These are phyloP conservation scores for Picea abies DNA, from an alignment of 83 land plant species.

Conservation along the genomic window DNA sequence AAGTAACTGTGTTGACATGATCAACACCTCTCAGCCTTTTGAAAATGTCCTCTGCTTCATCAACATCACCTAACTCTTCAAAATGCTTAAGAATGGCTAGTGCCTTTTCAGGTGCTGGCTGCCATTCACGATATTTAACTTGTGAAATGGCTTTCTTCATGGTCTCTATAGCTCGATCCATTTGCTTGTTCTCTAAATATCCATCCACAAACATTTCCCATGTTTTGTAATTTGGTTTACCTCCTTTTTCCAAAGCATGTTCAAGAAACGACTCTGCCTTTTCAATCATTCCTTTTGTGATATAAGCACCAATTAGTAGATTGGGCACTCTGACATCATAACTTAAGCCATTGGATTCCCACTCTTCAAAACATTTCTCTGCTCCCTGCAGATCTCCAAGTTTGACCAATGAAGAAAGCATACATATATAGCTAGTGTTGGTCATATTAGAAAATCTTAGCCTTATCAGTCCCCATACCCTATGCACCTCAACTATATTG, in stretches of 20 bases:
- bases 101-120: constrained; percentile 26
- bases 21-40: constrained; percentile 38
- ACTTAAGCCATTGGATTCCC: constrained; percentile 44
- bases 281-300: constrained; percentile 34
- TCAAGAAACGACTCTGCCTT: constrained; percentile 44
- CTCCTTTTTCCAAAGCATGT: constrained; percentile 35
- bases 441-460: constrained; percentile 39
- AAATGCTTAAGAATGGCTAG: constrained; percentile 23
- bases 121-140: constrained; percentile 52
- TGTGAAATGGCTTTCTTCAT: constrained; percentile 39
- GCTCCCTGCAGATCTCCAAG: constrained; percentile 64
- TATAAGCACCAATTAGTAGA: constrained; percentile 55
- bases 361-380: constrained; percentile 59
- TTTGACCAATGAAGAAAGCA: constrained; percentile 57
- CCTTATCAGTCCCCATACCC: constrained; percentile 56
- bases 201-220: constrained; percentile 65
- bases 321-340: constrained; percentile 67
- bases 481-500: constrained; percentile 48
- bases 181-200: constrained; percentile 38
- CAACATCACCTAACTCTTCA: constrained; percentile 44
- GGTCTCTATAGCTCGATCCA: constrained; percentile 41
- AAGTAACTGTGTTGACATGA: constrained; percentile 33
- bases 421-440: constrained; percentile 61
- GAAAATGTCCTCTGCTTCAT: constrained; percentile 56
- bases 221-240: constrained; percentile 55